Evolutionary conservation across 306 rosid species (phyloP), one percentile per base, ranked within the genome.

Genomic region (Biancaea sappan): DNA sequence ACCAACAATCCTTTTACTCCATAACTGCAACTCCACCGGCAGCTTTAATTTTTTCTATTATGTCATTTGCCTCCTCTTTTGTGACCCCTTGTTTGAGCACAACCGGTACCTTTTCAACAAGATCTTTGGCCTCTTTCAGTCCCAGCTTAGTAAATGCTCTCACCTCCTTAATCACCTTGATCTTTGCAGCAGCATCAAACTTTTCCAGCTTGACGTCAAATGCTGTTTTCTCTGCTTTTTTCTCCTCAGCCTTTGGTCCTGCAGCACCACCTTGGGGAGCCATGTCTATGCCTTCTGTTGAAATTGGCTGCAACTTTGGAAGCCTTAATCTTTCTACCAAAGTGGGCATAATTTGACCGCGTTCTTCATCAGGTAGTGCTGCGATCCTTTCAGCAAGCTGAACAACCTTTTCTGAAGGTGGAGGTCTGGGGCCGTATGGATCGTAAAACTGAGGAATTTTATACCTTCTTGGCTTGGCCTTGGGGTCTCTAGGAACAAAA

Each of bases 51-150:
- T 84, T 84, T 77, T 73, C 85, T 48, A 80, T 80, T 0, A 84
- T 77, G 9, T 67, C 68, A 84, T 80, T 84, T 69, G 88, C 88
- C 72, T 80, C 88, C 57, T 84, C 88, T 70, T 84, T 84, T n/a
- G 88, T 77, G 69, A 81, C 46, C 8, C 88, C 88, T 81, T 77
- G 85, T 77, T 84, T 84, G 53, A 84, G 79, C 29, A 84, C 69
- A 22, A 46, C 75, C 0, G 88, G 88, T 38, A 28, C 88, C 78
- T 84, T 84, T 77, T 84, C 88, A 43, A 84, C 85, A 26, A 84
- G 88, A 77, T 84, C 88, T 70, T 84, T 84, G 68, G 88, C 88
- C 69, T 84, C 88, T 81, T 84, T 81, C 81, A 84, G 63, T 77
- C 88, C 88, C 44, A 84, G 56, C 74, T 32, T 74, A 40, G 88